Evolutionary conservation across 108 stramenopile genomes (phyloP).

Genomic region (Tribonema minus): DNA sequence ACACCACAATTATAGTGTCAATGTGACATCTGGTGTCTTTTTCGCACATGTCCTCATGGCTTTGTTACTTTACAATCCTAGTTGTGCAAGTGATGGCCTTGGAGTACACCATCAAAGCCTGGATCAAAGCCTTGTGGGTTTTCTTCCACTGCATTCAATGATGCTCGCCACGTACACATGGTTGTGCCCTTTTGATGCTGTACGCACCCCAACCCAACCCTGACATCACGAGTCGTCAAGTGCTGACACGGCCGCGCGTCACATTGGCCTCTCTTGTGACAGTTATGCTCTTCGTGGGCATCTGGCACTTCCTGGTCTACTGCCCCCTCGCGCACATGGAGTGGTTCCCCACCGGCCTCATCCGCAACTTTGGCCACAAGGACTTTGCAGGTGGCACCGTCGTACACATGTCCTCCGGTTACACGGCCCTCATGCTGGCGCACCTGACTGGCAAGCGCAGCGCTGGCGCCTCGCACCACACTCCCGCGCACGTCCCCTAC

Average conservation of each 20-base stretch:
- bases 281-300: not conserved
- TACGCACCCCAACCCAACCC: not conserved
- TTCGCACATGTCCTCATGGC: no score
- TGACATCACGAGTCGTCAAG: not conserved
- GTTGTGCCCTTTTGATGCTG: no score
- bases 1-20: not conserved
- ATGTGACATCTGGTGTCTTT: not conserved
- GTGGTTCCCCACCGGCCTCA: slow-evolving; percentile 15
- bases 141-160: no score
- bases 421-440: slow-evolving; percentile 64
- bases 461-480: not conserved
- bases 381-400: slow-evolving; percentile 74
- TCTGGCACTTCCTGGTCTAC: slow-evolving; percentile 20
- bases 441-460: not conserved
- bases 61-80: no score
- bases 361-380: slow-evolving; percentile 65
- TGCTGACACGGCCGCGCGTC: not conserved
- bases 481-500: slow-evolving; percentile 17
- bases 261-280: no score
- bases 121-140: no score
- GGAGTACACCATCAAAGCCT: no score
- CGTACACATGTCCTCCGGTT: slow-evolving; percentile 74
- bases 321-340: slow-evolving; percentile 27
- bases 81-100: no score
- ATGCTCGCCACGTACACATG: not conserved